Evolutionary conservation across 371 early-diverging fungal genomes (phyloP), one percentile per base, ranked within the genome.

Genomic region (Mucor plumbeus): DNA sequence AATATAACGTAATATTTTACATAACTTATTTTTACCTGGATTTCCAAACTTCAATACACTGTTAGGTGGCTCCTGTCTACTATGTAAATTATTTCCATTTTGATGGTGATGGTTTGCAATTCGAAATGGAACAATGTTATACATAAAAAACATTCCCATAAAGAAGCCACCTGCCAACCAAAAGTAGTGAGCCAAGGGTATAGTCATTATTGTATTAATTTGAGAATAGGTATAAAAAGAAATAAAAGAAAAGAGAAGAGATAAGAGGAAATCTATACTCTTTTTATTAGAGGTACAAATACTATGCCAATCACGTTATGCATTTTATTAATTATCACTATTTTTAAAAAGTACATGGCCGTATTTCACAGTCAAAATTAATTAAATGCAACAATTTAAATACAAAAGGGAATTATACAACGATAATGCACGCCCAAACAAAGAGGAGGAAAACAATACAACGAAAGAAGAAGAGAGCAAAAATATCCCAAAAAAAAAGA

Each of bases 31-130:
- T 44, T 61, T 73, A 80, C 83, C 83, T 61, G 83, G 83, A 54
- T 77, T 76, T 9, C 83, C 83, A 56, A 78, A 79, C 62, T 78
- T 65, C 26, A 83, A 38, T 15, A 80, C 65, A 35, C 26, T 36
- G 19, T 67, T 67, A n/a, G 44, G 53, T 36, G 35, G 44, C 8
- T 56, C 26, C 15, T 56, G 62, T 47, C 61, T 56, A 15, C n/a
- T 7, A 9, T 57, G 61, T 7, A 61, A 36, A 21, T 56, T 57
- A 26, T 26, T 26, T 21, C 50, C 26, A 11, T 13, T 50, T 7
- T 19, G 17, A 11, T 55, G 57, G 1, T 41, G 40, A 13, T 15
- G 21, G 33, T 56, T 56, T 33, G 41, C 44, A 6, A 50, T 26
- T 43, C 63, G 21, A 9, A 68, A 48, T 3, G 68, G 63, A 9